Base-by-base conservation (phyloP, 2,329 filamentous ascomycete genomes). In the Furcasterigmium furcatum region DNA sequence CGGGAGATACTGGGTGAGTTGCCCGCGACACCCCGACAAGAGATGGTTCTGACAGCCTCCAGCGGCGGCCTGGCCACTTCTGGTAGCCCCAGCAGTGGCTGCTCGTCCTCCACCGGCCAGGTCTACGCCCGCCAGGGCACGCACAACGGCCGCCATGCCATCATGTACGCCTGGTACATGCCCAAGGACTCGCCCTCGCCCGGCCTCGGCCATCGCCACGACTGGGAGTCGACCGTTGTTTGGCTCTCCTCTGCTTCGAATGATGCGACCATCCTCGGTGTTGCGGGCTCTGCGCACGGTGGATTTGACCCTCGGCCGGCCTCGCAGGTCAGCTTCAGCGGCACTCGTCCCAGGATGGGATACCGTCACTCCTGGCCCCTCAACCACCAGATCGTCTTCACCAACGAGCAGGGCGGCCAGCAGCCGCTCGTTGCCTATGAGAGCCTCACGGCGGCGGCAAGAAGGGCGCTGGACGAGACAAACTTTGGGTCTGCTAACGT, bases 1-100 rank as follows among this genome's bases (percentile, higher is more conserved):
- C 64, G 0, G 82, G 81, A 3, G 70, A 84, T 52, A 82, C 76
- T 14, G 68, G 72, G 80, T 82, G 59, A 48, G 67, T 53, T 16
- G n/a, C 24, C 19, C 20, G 12, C 19, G 29, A 6, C 27, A 5
- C 13, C 52, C n/a, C 55, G 43, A 47, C 65, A 80, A 4, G 14
- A 2, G 10, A 32, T 36, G 5, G 19, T 48, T 24, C 53, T 52
- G 41, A 52, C 38, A 9, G 10, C 2, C 5, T 16, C 5, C 34
- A 64, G 61, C 35, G 59, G 53, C 35, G 64, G 64, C 38, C 54
- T 66, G 2, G 38, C 48, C 6, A 43, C 59, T 20, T 48, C 53
- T 9, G 63, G 62, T n/a, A 41, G 43, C 29, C 46, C 54, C 20
- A 58, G 46, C 46, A 52, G 54, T n/a, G 56, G 45, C 29, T 64